These are phyloP conservation scores for Diplosphaera chodatii DNA, from an alignment of 139 green algal genomes.

Conservation along the genomic window DNA sequence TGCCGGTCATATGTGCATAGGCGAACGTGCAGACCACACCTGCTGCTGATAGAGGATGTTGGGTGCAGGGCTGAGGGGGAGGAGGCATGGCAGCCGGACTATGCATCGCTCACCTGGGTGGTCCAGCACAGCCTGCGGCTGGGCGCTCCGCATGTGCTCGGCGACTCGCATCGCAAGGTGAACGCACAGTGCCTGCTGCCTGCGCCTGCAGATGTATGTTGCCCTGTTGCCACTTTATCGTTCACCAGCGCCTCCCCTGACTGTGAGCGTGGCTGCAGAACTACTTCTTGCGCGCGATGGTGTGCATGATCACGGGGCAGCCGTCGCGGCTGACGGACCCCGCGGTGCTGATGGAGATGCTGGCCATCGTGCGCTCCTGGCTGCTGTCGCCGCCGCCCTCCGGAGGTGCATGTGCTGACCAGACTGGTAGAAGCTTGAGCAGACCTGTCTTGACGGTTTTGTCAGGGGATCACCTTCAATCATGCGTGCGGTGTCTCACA, in stretches of 20 bases:
- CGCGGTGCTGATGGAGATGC: conserved; percentile 55
- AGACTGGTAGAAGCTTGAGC: no score
- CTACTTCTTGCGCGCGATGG: conserved; percentile 68
- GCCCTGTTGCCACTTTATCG: no score
- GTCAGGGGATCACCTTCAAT: no score
- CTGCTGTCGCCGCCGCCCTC: conserved; percentile 15
- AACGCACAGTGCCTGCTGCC: no score
- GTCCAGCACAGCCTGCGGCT: conserved; percentile 54
- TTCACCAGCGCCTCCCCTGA: no score
- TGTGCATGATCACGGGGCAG: conserved; percentile 60
- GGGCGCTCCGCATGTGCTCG: conserved; percentile 37
- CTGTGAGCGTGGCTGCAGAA: no score
- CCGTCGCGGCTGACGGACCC: conserved; percentile 42
- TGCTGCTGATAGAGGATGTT: no score
- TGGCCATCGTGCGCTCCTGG: conserved; percentile 36
- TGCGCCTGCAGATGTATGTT: no score
- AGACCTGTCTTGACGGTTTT: no score
- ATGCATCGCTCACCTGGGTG: conserved; percentile 63
- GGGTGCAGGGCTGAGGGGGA: conserved; percentile 6
- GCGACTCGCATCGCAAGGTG: conserved; percentile 52
- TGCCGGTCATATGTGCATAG: no score
- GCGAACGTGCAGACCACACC: background rate
- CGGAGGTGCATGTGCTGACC: background rate
- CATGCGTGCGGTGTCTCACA: no score
- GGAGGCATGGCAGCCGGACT: conserved; percentile 41